These are phyloP conservation scores for Fragilaria crotonensis DNA, from an alignment of 108 stramenopile genomes.

Conservation along the genomic window DNA sequence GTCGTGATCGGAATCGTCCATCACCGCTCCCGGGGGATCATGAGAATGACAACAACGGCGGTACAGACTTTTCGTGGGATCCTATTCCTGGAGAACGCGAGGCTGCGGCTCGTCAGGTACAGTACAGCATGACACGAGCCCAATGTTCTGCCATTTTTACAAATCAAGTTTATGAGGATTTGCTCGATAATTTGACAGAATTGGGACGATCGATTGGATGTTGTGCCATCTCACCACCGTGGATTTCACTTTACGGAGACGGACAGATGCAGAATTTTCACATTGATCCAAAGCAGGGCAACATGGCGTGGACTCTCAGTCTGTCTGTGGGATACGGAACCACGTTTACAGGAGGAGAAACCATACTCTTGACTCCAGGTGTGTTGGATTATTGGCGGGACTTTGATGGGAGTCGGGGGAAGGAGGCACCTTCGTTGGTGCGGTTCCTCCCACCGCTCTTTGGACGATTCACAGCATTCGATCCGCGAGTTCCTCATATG, in stretches of 20 bases:
- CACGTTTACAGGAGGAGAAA: conserved; percentile 37
- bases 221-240: conserved; percentile 31
- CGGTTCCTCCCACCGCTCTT: conserved; percentile 17
- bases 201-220: conserved; percentile 31
- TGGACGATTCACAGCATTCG: conserved; percentile 33
- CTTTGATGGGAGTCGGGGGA: conserved; percentile 14
- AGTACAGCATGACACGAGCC: conserved; percentile 29
- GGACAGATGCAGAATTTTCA: conserved; percentile 36
- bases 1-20: conserved; percentile 7
- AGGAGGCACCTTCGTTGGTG: conserved; percentile 3
- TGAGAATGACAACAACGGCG: background rate
- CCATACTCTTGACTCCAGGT: conserved; percentile 21
- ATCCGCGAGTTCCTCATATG: conserved; percentile 35
- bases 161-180: conserved; percentile 4
- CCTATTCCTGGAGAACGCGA: conserved; percentile 12
- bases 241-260: conserved; percentile 32
- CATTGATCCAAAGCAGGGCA: conserved; percentile 30
- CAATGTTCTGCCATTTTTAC: conserved; percentile 11
- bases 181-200: conserved; percentile 18
- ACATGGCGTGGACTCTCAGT: conserved; percentile 25
- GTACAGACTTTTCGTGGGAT: background rate
- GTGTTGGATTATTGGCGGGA: conserved; percentile 30
- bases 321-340: conserved; percentile 11
- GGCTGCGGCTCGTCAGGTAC: conserved; percentile 11
- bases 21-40: background rate